Conservation (phyloP, 345 rosid genomes). For the Corymbia maculata region DNA sequence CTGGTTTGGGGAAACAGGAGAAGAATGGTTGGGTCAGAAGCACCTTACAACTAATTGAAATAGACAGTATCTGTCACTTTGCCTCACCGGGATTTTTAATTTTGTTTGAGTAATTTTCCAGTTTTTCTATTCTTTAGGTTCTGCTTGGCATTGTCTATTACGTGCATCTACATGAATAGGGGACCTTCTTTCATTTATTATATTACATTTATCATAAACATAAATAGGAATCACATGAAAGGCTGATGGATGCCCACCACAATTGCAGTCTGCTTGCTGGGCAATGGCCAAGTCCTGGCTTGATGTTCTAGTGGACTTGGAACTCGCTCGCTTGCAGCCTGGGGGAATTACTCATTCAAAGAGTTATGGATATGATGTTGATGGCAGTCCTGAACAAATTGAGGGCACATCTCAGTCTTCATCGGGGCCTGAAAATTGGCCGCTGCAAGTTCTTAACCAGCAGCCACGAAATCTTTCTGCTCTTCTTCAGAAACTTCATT, state of each 20-base stretch:
- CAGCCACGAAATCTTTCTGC: slow-evolving; percentile 84
- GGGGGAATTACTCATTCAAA: slow-evolving; percentile 58
- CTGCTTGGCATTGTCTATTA: background rate
- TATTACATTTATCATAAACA: background rate
- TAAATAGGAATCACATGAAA: background rate
- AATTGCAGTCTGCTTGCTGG: slow-evolving; percentile 94
- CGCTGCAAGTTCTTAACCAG: slow-evolving; percentile 79
- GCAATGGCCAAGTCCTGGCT: slow-evolving; percentile 98
- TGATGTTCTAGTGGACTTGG: slow-evolving; percentile 90
- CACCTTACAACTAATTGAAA: background rate
- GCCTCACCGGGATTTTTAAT: background rate
- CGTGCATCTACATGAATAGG: background rate
- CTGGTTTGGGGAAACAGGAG: background rate
- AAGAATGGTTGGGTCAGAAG: background rate
- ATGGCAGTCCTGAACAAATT: slow-evolving; percentile 51
- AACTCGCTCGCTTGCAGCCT: slow-evolving; percentile 59
- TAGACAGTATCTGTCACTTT: background rate
- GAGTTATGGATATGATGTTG: slow-evolving; percentile 39
- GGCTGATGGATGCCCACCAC: background rate
- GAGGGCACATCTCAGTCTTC: slow-evolving; percentile 34
- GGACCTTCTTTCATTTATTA: background rate
- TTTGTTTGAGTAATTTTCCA: background rate
- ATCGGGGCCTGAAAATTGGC: slow-evolving; percentile 81
- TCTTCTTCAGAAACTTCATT: slow-evolving; percentile 95
- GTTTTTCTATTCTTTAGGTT: background rate